Conservation (phyloP, 2,329 filamentous ascomycete species). For the Rhynchosporium agropyri region DNA sequence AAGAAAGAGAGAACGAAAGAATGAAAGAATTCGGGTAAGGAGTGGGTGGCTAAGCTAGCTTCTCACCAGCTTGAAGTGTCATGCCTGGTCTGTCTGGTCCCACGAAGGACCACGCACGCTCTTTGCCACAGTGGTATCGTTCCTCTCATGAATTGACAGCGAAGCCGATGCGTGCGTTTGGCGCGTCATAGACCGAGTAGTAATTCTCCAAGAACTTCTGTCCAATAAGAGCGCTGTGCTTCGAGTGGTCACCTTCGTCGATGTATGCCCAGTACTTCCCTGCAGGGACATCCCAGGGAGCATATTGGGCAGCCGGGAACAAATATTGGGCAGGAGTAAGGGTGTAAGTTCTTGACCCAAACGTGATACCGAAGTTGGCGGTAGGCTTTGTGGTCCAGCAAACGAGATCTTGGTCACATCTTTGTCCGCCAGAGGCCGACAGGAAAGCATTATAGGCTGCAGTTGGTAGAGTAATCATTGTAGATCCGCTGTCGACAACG, state of each 20-base stretch:
- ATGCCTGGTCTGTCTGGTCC: too few relatives aligned
- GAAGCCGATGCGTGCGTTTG: slow-evolving; percentile 35
- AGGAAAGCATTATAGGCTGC: slow-evolving; percentile 39
- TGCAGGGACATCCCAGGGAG: slow-evolving; percentile 30
- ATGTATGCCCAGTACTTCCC: slow-evolving; percentile 42
- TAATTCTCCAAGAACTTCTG: slow-evolving; percentile 42
- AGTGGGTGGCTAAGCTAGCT: too few relatives aligned
- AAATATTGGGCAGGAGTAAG: slow-evolving; percentile 40
- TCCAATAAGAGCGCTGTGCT: slow-evolving; percentile 39
- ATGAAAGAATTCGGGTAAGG: too few relatives aligned
- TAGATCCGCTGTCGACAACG: slow-evolving; percentile 82
- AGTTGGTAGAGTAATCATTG: slow-evolving; percentile 70
- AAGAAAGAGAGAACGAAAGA: too few relatives aligned
- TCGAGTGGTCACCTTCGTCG: slow-evolving; percentile 37
- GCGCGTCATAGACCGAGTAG: slow-evolving; percentile 39
- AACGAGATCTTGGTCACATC: slow-evolving; percentile 37
- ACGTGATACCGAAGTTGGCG: slow-evolving; percentile 39
- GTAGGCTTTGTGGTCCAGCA: slow-evolving; percentile 38
- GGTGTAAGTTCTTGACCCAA: slow-evolving; percentile 38
- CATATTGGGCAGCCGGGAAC: slow-evolving; percentile 38
- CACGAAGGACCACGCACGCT: too few relatives aligned
- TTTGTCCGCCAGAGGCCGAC: slow-evolving; percentile 35
- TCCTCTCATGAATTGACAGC: slow-evolving; percentile 30
- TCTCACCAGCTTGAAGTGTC: too few relatives aligned
- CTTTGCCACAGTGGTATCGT: too few relatives aligned